Conservation (phyloP, 75 land plant genomes). For the Isoetes taiwanensis region DNA sequence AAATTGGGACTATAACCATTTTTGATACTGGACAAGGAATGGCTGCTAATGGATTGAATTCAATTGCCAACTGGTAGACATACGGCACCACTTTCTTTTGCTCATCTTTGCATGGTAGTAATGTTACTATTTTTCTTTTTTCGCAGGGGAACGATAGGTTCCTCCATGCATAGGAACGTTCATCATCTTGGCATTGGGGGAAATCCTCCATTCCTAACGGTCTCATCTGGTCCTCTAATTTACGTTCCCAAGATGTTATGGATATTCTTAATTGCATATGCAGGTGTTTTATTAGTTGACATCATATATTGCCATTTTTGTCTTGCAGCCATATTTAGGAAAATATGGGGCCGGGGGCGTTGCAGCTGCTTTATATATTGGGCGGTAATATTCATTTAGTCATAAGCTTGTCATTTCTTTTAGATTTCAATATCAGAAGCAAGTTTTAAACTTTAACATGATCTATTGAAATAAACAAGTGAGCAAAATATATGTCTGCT, state of each 20-base stretch:
- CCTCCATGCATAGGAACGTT: constrained; percentile 41
- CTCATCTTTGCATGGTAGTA: not conserved
- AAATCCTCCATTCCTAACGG: constrained; percentile 60
- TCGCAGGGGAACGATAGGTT: constrained; percentile 75
- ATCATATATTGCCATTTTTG: not conserved
- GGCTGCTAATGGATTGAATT: constrained; percentile 41
- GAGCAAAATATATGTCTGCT: too few relatives aligned
- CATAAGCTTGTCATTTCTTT: not conserved
- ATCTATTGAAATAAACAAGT: too few relatives aligned
- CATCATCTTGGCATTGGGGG: constrained; percentile 33
- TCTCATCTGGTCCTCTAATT: not conserved
- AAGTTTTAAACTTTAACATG: too few relatives aligned
- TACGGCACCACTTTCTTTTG: not conserved
- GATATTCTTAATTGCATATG: not conserved
- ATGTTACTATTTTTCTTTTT: not conserved
- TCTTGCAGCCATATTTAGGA: constrained; percentile 66
- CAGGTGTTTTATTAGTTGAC: not conserved
- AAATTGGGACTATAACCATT: constrained; percentile 27
- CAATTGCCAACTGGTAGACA: constrained; percentile 52
- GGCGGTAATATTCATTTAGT: constrained; percentile 36
- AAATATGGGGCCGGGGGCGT: constrained; percentile 81
- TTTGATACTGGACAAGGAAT: constrained; percentile 76
- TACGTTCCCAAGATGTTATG: too few relatives aligned
- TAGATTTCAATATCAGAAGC: not conserved
- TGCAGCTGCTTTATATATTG: constrained; percentile 50